A percentile compares a stretch with the other conserved stretches of the same genome.
phyloP scores from a whole-genome alignment of 768 basidiomycete genomes.

The Ephemerocybe angulata region DNA sequence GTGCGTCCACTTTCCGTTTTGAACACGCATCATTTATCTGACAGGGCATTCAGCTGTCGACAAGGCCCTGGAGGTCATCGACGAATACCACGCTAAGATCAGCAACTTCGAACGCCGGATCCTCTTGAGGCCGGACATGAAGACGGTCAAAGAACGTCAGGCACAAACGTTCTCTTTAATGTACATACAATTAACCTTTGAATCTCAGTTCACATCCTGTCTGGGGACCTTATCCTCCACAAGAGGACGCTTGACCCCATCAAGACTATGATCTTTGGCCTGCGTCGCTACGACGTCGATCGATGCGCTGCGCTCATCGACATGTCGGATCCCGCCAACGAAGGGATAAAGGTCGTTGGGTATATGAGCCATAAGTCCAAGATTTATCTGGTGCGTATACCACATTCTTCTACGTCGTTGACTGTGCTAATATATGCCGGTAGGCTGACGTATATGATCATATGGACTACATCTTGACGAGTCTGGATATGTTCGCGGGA shows the following conservation, averaged over 20 bases:
- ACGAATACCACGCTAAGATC: slow-evolving; percentile 63
- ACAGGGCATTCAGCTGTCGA: slow-evolving; percentile 66
- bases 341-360: slow-evolving; percentile 43
- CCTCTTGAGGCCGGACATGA: slow-evolving; percentile 57
- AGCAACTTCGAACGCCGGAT: slow-evolving; percentile 57
- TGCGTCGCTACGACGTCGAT: slow-evolving; percentile 68
- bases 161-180: neutral
- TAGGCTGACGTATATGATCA: slow-evolving; percentile 76
- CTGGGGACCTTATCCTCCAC: slow-evolving; percentile 69
- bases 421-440: neutral
- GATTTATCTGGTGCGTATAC: slow-evolving; percentile 53
- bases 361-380: slow-evolving; percentile 69
- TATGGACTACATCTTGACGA: slow-evolving; percentile 66
- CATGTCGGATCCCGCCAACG: slow-evolving; percentile 35
- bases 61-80: slow-evolving; percentile 61
- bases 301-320: slow-evolving; percentile 58
- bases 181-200: neutral
- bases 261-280: slow-evolving; percentile 62
- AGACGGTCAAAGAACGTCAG: slow-evolving; percentile 57
- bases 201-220: slow-evolving; percentile 64
- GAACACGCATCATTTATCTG: neutral
- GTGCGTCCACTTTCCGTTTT: slow-evolving; percentile 24
- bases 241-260: slow-evolving; percentile 73
- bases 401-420: neutral
- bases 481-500: slow-evolving; percentile 69